Conservation (phyloP, 1,284 basidiomycete species). For the Naganishia albida region DNA sequence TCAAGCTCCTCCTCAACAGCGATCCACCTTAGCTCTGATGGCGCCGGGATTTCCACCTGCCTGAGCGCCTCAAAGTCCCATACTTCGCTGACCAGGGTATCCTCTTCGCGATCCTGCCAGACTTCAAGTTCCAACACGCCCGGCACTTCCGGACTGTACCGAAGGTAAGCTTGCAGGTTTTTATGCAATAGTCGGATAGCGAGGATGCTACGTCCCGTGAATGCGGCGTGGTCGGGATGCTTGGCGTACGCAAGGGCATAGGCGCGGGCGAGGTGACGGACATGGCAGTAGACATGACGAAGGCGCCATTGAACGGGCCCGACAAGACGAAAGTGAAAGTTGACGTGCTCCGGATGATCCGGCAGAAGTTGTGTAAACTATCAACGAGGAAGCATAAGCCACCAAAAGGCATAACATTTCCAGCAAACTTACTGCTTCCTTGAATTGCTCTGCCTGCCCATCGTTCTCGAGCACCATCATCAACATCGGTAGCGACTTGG, state of each 20-base stretch:
- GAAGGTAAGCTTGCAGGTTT: conserved; percentile 7
- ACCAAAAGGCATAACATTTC: neutral
- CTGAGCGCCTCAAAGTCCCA: conserved; percentile 6
- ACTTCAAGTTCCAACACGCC: conserved; percentile 1
- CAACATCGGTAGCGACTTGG: conserved; percentile 4
- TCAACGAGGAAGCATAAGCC: no score
- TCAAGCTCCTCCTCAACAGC: conserved; percentile 10
- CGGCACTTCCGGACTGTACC: conserved; percentile 16
- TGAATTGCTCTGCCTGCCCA: neutral
- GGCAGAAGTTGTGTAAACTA: conserved; percentile 2
- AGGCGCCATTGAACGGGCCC: neutral
- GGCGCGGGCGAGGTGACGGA: conserved; percentile 6
- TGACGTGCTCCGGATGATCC: conserved; percentile 4
- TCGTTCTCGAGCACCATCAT: conserved; percentile 10
- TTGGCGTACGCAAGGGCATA: conserved; percentile 2
- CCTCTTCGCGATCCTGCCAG: conserved; percentile 3
- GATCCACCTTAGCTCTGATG: conserved; percentile 5
- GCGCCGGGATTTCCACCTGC: conserved; percentile 3
- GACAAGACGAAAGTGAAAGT: conserved; percentile 3
- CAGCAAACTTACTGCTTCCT: neutral
- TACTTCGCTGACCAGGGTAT: conserved; percentile 12
- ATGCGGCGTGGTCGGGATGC: conserved; percentile 3
- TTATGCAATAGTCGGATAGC: conserved; percentile 4
- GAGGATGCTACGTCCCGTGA: conserved; percentile 10
- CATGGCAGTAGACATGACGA: conserved; percentile 3